Evolutionary conservation across 805 yeast species (phyloP), one percentile per base, ranked within the genome.

Genomic region (Allodekkera sacchari): DNA sequence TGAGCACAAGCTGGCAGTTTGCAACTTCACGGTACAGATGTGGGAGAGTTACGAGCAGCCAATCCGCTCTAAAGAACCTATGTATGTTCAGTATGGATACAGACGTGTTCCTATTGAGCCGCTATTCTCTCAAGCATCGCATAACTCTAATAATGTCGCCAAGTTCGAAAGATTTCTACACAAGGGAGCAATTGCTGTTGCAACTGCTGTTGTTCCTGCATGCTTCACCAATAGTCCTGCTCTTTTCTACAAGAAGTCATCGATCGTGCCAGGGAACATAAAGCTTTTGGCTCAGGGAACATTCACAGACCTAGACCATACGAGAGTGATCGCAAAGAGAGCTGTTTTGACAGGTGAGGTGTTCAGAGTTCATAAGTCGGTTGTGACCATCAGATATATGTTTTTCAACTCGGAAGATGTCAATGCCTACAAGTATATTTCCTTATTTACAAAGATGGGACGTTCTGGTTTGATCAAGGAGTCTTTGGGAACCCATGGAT

Each of bases 401-500:
- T 92, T 92, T 67, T 89, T 89, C 77, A 84, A 79, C 50, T 63
- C 83, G 8, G 84, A 82, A 29, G 99, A 92, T 53, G 82, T 94
- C 43, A 73, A 72, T 43, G 83, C 83, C 74, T 92, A 80, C 71
- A 83, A 83, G 60, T 79, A 88, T 4, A 81, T 92, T 44, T 97
- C 97, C 26, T 63, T 92, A 38, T 92, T 85, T 58, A 88, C 97
- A 25, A 85, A 83, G 55, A 70, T 78, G 47, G 99, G 98, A 31
- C 77, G 96, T 57, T 69, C 87, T 14, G 99, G 99, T 34, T 82
- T 82, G 57, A 89, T 94, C 54, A 89, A 84, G 59, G 96, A 89
- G 55, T 74, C 88, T 52, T 68, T 92, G 64, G 99, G 99, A 61
- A 92, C 98, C 2, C 98, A 92, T 55, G 99, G 99, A 41, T 85